A percentile compares a stretch with the other conserved stretches of the same genome.
Evolutionary conservation across 805 yeast species (phyloP).

Genomic region (Debaryomyces castellii): DNA sequence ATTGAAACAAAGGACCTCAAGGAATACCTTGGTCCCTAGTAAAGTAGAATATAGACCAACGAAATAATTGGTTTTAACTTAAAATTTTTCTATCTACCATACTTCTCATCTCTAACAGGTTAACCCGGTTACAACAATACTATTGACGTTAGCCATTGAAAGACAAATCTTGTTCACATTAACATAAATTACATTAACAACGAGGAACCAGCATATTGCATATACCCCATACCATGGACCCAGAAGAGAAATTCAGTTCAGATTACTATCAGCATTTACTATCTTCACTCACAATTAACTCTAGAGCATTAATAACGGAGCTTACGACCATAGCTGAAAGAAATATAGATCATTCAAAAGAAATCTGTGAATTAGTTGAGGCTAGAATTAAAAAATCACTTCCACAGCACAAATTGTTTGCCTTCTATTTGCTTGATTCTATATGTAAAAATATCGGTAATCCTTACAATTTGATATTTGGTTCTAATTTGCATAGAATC

Average conservation of each 20-base stretch:
- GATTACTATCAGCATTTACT: slow-evolving; percentile 32
- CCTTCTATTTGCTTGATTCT: slow-evolving; percentile 41
- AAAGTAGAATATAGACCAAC: background rate
- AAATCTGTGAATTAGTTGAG: slow-evolving; percentile 34
- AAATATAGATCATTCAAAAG: slow-evolving; percentile 29
- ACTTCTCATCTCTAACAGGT: background rate
- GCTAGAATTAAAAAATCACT: slow-evolving; percentile 34
- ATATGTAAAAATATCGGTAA: slow-evolving; percentile 43
- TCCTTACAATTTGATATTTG: slow-evolving; percentile 41
- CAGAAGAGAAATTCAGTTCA: slow-evolving; percentile 23
- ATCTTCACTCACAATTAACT: slow-evolving; percentile 34
- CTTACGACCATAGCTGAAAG: slow-evolving; percentile 38
- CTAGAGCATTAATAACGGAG: slow-evolving; percentile 38
- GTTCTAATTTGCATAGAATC: slow-evolving; percentile 29
- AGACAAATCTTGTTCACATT: background rate
- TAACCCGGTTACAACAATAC: background rate
- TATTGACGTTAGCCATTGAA: background rate
- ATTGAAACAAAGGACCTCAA: background rate
- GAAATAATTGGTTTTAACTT: background rate
- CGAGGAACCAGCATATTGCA: background rate
- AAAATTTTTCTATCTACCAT: background rate
- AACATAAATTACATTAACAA: background rate
- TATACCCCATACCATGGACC: slow-evolving; percentile 5
- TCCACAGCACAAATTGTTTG: slow-evolving; percentile 37
- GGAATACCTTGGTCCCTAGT: background rate